Conservation (phyloP, 2,329 filamentous ascomycete genomes). For the Ophiocordyceps camponoti-leonardi region DNA sequence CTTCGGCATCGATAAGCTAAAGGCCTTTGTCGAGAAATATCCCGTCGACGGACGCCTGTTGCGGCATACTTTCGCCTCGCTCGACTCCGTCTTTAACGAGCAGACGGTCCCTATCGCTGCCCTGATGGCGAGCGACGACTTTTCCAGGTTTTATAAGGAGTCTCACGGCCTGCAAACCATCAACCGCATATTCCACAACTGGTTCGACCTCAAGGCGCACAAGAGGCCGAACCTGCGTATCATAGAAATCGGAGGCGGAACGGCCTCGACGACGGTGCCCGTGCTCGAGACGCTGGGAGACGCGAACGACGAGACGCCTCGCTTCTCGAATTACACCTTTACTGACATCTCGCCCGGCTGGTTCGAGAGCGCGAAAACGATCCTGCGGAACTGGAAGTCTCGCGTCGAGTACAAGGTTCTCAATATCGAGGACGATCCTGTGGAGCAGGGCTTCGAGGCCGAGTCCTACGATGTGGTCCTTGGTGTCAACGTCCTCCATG, state of each 20-base stretch:
- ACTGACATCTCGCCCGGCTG: constrained; percentile 1
- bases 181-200: neutral
- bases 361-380: neutral
- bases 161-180: neutral
- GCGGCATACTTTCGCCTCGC: neutral
- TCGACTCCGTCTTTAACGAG: neutral
- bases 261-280: neutral
- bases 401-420: constrained; percentile 1
- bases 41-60: constrained; percentile 1
- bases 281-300: neutral
- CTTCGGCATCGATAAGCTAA: neutral
- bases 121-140: constrained; percentile 1
- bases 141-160: neutral
- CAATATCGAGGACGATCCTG: neutral
- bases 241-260: constrained; percentile 1
- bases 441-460: constrained; percentile 1
- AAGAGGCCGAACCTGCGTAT: neutral
- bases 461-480: neutral
- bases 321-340: neutral
- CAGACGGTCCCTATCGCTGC: neutral
- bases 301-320: neutral
- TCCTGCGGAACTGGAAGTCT: neutral
- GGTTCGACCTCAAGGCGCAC: constrained; percentile 1
- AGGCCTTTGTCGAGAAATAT: neutral
- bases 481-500: constrained; percentile 1